phyloP scores from a whole-genome alignment of 148 eudicot species.

The Chenopodium suecicum region DNA sequence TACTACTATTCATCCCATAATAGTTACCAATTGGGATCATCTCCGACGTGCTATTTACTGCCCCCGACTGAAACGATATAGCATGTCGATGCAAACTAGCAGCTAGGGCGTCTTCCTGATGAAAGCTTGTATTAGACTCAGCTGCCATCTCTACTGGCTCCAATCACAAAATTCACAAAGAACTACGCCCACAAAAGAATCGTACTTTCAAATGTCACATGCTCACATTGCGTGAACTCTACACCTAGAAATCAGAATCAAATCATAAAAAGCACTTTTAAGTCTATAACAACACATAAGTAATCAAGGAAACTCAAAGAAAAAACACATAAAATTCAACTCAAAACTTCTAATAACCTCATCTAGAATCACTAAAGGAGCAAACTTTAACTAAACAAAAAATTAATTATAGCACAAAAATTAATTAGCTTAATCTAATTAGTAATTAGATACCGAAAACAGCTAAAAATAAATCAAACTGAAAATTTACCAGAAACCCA shows the following conservation, averaged over 20 bases:
- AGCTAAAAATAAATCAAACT: conserved; percentile 5
- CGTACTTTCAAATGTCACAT: conserved; percentile 24
- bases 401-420: not conserved
- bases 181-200: conserved; percentile 13
- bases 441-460: not conserved
- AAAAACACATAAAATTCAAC: conserved; percentile 1
- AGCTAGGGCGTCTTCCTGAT: conserved; percentile 44
- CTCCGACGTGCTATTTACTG: conserved; percentile 48
- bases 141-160: conserved; percentile 42
- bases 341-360: not conserved
- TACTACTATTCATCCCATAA: conserved; percentile 39
- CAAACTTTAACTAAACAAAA: not conserved
- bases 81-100: conserved; percentile 51
- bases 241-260: conserved; percentile 29
- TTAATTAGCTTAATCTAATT: not conserved
- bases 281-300: not conserved
- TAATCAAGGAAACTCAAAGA: not conserved
- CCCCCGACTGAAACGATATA: conserved; percentile 60
- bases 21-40: conserved; percentile 56
- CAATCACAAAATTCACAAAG: conserved; percentile 10
- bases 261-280: conserved; percentile 15
- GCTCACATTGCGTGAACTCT: conserved; percentile 21
- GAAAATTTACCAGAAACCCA: conserved; percentile 5
- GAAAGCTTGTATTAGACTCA: conserved; percentile 63
- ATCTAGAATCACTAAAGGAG: not conserved